phyloP scores from a whole-genome alignment of 2,329 filamentous ascomycete genomes.

The Pyrenophora tritici-repentis region DNA sequence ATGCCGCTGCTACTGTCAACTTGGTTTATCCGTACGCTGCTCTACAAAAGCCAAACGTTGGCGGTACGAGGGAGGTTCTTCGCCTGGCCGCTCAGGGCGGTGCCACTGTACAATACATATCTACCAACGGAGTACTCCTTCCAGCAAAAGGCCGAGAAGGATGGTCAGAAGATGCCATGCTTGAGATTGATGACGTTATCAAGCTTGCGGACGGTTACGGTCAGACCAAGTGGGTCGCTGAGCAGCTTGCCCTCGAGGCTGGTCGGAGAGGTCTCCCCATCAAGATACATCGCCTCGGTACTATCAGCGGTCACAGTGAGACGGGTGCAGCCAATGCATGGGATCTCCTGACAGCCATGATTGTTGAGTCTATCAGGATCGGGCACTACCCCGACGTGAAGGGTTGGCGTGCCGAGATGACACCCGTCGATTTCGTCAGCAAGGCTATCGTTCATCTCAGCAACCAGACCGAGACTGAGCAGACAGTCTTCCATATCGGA shows the following conservation, averaged over 20 bases:
- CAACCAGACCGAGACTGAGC: constrained; percentile 65
- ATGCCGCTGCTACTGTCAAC: constrained; percentile 74
- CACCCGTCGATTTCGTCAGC: constrained; percentile 80
- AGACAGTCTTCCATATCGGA: constrained; percentile 74
- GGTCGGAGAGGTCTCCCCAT: constrained; percentile 70
- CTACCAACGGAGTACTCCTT: constrained; percentile 79
- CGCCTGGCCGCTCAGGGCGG: constrained; percentile 69
- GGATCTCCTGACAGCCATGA: constrained; percentile 75
- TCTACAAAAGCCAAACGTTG: constrained; percentile 73
- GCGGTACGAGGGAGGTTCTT: constrained; percentile 76
- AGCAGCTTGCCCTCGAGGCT: constrained; percentile 74
- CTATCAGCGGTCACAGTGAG: constrained; percentile 76
- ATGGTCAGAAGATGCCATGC: constrained; percentile 72
- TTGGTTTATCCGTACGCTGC: constrained; percentile 82
- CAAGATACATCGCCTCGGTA: constrained; percentile 73
- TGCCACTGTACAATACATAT: constrained; percentile 77
- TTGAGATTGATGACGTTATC: constrained; percentile 69
- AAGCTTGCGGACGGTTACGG: constrained; percentile 75
- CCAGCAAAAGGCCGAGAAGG: constrained; percentile 64
- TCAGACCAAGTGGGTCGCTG: constrained; percentile 81
- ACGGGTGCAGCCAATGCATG: constrained; percentile 78
- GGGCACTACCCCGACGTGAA: constrained; percentile 72
- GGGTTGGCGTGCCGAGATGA: constrained; percentile 82
- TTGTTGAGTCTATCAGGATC: constrained; percentile 77
- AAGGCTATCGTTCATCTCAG: constrained; percentile 73